Conservation (phyloP, 495 filamentous ascomycete genomes). For the Pseudoneurospora amorphoporcata region DNA sequence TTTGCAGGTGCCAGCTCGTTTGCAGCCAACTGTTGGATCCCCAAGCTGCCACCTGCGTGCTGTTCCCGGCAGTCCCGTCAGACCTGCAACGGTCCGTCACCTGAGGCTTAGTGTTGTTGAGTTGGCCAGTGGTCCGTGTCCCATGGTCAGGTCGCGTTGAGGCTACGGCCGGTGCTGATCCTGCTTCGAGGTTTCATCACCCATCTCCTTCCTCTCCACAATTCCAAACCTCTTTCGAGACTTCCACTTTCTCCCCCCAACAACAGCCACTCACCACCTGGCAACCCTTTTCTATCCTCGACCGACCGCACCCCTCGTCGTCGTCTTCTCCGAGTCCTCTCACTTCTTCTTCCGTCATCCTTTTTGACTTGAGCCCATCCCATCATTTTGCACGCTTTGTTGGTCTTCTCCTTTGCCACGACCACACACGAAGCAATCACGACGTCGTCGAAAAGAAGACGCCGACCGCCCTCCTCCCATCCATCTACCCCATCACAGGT, state of each 20-base stretch:
- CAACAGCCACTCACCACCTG: not conserved
- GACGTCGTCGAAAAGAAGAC: not conserved
- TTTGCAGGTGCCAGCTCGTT: not conserved
- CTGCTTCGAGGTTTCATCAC: conserved; percentile 21
- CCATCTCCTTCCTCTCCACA: conserved; percentile 15
- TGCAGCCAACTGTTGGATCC: not conserved
- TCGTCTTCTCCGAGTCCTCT: not conserved
- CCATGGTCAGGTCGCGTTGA: not conserved
- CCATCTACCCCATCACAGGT: not conserved
- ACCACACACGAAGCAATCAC: not conserved
- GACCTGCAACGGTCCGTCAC: not conserved
- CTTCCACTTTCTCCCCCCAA: conserved; percentile 6
- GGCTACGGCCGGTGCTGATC: conserved; percentile 15
- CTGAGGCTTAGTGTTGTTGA: not conserved
- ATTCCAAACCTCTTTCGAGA: conserved; percentile 22
- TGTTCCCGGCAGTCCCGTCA: not conserved
- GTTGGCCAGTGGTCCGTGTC: not conserved
- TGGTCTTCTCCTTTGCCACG: not conserved
- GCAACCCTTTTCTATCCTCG: not conserved
- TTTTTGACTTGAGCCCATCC: not conserved
- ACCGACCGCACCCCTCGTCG: not conserved
- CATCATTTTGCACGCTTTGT: not conserved
- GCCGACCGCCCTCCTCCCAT: not conserved
- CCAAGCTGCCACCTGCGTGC: fast-evolving
- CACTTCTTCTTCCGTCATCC: not conserved